Evolutionary conservation across 306 rosid species (phyloP).

Genomic region (Purshia tridentata): DNA sequence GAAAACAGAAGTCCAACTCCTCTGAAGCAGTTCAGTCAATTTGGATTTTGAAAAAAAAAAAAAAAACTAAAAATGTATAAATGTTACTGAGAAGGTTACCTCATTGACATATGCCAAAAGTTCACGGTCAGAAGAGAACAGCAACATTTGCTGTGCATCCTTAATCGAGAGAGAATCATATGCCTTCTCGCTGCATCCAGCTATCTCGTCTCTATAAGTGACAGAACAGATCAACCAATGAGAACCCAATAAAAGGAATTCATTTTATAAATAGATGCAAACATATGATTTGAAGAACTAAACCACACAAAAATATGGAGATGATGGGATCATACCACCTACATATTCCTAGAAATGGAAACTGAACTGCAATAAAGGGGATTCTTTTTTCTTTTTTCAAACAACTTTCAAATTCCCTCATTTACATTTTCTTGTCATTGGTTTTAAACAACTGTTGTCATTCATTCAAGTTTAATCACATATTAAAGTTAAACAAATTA

Average conservation of each 20-base stretch:
- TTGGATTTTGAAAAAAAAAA: background rate
- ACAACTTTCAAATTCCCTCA: background rate
- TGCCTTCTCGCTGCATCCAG: constrained; percentile 97
- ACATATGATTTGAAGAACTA: background rate
- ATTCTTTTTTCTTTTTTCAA: too few relatives aligned
- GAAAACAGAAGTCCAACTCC: background rate
- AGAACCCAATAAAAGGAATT: constrained; percentile 19
- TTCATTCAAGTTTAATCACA: background rate
- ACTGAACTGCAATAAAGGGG: background rate
- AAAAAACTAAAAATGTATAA: too few relatives aligned
- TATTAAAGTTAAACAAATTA: constrained; percentile 18
- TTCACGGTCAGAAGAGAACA: constrained; percentile 69
- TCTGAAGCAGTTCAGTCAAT: background rate
- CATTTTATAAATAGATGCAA: background rate
- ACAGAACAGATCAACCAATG: constrained; percentile 22
- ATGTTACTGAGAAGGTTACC: constrained; percentile 43
- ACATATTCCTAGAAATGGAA: background rate
- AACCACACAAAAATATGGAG: background rate
- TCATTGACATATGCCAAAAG: constrained; percentile 63
- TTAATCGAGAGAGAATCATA: constrained; percentile 76
- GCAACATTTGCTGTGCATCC: constrained; percentile 73
- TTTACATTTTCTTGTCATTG: background rate
- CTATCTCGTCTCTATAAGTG: constrained; percentile 81
- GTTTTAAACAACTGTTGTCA: background rate
- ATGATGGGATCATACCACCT: constrained; percentile 5